Evolutionary conservation across 2,329 filamentous ascomycete genomes (phyloP), one percentile per base, ranked within the genome.

Genomic region (Trichothecium roseum): DNA sequence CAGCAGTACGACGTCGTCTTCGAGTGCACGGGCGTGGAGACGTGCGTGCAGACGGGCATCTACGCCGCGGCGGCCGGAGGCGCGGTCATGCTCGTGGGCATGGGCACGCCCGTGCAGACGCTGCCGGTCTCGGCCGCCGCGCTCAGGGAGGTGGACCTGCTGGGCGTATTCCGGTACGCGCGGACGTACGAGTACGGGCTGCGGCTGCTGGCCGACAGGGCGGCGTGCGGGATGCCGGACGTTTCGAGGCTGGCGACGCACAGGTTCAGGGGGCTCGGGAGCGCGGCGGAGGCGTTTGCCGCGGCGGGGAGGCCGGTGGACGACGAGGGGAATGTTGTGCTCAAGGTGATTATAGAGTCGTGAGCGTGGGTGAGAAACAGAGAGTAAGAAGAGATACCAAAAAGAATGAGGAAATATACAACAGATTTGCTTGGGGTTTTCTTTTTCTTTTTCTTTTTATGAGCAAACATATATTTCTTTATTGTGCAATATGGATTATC

Each of bases 101-200:
- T 84, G 78, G 81, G 81, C 32, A 77, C 68, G 8, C 79, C 81
- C 1, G 66, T 81, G 30, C 77, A 83, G 48, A 82, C 76, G 0
- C 60, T 85, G 9, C 79, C 78, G 27, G 69, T 85, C 37, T 80
- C 74, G 2, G 75, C 75, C 3, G 79, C 81, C 4, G 72, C 79
- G 5, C 64, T 81, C 4, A 70, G 78, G 34, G 81, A 85, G 52
- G 74, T 84, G 35, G 78, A 84, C 49, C 68, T 84, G 12, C 55
- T 81, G 14, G 78, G 78, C 17, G 75, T 81, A 27, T 84, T 83
- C 59, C 68, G 80, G 36, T 84, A 84, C 46, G 78, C 77, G 13
- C 38, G 45, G 31, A 45, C 46, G 8, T 49, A 49, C 33, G 18
- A 36, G 12, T 40, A 43, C 15, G 46, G 40, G 9, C 29, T 48